These are phyloP conservation scores for Cryoendolithus antarcticus DNA, from an alignment of 2,329 filamentous ascomycete species.

Conservation along the genomic window DNA sequence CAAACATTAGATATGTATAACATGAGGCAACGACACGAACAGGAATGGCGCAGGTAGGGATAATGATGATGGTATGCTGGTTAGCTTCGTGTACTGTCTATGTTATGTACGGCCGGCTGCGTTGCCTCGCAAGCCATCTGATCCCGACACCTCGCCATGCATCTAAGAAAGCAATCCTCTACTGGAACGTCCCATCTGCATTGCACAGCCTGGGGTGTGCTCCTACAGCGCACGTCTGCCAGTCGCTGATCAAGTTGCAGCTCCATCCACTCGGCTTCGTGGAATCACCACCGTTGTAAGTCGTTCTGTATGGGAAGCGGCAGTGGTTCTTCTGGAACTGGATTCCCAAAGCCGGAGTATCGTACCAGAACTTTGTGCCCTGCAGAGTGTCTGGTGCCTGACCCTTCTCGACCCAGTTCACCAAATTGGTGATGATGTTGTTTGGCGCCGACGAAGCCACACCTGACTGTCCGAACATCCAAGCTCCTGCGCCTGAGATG, in stretches of 20 bases:
- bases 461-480: constrained; percentile 29
- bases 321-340: constrained; percentile 37
- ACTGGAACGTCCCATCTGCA: constrained; percentile 4
- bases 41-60: no score
- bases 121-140: no score
- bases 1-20: no score
- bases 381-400: constrained; percentile 21
- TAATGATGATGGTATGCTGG: no score
- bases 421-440: constrained; percentile 38
- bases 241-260: constrained; percentile 21
- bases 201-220: constrained; percentile 5
- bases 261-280: constrained; percentile 24
- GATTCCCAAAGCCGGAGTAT: constrained; percentile 28
- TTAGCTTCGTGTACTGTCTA: no score
- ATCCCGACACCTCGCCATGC: no score
- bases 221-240: constrained; percentile 15
- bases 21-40: no score
- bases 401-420: constrained; percentile 24
- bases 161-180: no score
- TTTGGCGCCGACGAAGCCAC: constrained; percentile 20
- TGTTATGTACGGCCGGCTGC: no score
- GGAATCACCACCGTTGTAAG: constrained; percentile 26
- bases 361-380: constrained; percentile 35
- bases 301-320: constrained; percentile 21
- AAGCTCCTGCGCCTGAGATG: constrained; percentile 28